Evolutionary conservation across 2,329 filamentous ascomycete species (phyloP).

Genomic region (Phaeosphaeria sp.): DNA sequence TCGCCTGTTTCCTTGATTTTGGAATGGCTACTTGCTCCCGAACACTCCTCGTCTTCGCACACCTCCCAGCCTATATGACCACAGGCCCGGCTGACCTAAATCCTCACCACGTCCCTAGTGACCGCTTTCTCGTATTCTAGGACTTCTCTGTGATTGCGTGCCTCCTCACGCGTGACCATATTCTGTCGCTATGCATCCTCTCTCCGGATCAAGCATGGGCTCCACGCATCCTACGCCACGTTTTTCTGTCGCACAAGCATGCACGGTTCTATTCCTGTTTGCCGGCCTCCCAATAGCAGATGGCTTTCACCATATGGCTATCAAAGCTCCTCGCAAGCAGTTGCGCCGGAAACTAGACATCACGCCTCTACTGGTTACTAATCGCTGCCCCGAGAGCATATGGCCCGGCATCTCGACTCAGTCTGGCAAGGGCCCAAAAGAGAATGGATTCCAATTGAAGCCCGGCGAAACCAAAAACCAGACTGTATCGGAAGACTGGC

Average conservation of each 20-base stretch:
- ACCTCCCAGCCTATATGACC: slow-evolving; percentile 9
- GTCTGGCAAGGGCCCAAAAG: slow-evolving; percentile 69
- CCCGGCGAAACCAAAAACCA: slow-evolving; percentile 65
- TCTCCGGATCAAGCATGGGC: slow-evolving; percentile 11
- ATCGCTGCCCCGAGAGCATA: slow-evolving; percentile 73
- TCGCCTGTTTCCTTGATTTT: slow-evolving; percentile 30
- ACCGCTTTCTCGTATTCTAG: slow-evolving; percentile 12
- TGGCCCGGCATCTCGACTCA: slow-evolving; percentile 81
- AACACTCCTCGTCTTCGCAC: slow-evolving; percentile 14
- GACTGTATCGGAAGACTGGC: slow-evolving; percentile 75
- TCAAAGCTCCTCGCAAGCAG: slow-evolving; percentile 34
- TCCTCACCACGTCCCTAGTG: slow-evolving; percentile 16
- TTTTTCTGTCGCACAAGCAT: slow-evolving; percentile 26
- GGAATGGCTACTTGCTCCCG: slow-evolving; percentile 13
- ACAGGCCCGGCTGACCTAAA: slow-evolving; percentile 21
- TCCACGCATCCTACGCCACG: slow-evolving; percentile 8
- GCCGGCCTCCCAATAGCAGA: slow-evolving; percentile 27
- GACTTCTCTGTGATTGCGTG: slow-evolving; percentile 16
- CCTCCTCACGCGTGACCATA: slow-evolving; percentile 14
- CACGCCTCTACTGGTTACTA: slow-evolving; percentile 70
- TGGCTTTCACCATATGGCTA: slow-evolving; percentile 43
- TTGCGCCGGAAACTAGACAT: slow-evolving; percentile 42
- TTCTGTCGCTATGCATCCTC: slow-evolving; percentile 21
- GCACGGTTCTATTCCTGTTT: slow-evolving; percentile 28
- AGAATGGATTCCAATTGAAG: slow-evolving; percentile 71